A percentile compares a stretch with the other conserved stretches of the same genome.
Conservation (phyloP, 1,284 basidiomycete genomes). For the Sphaerobolus stellatus region DNA sequence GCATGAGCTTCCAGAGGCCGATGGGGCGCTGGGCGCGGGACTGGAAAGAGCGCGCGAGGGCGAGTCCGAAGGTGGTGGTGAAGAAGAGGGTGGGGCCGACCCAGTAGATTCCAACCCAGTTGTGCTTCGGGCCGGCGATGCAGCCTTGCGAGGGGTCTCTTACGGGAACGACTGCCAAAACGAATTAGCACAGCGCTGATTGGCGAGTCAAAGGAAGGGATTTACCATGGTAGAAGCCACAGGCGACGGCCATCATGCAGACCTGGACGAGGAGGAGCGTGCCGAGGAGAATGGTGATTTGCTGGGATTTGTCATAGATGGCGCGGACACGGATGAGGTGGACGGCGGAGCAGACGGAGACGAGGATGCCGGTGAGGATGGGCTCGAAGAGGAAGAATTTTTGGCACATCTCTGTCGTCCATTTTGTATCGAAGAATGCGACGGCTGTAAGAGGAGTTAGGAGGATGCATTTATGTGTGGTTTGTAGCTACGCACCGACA, state of each 20-base stretch:
- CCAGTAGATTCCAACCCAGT: slow-evolving; percentile 85
- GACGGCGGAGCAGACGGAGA: slow-evolving; percentile 68
- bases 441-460: slow-evolving; percentile 48
- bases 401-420: slow-evolving; percentile 57
- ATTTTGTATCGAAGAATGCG: slow-evolving; percentile 77
- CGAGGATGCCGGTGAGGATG: slow-evolving; percentile 73
- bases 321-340: slow-evolving; percentile 75
- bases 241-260: slow-evolving; percentile 65
- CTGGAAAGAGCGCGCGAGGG: slow-evolving; percentile 58
- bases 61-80: slow-evolving; percentile 61
- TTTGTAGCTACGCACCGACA: slow-evolving; percentile 51
- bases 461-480: background rate
- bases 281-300: slow-evolving; percentile 55
- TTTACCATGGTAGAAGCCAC: slow-evolving; percentile 72
- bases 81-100: slow-evolving; percentile 69
- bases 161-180: slow-evolving; percentile 60
- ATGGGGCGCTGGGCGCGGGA: slow-evolving; percentile 60
- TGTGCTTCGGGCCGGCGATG: slow-evolving; percentile 73
- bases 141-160: slow-evolving; percentile 65
- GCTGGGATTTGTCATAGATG: slow-evolving; percentile 64
- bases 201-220: slow-evolving; percentile 14
- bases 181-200: background rate
- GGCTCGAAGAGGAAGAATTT: slow-evolving; percentile 82
- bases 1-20: slow-evolving; percentile 77
- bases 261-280: slow-evolving; percentile 63